phyloP scores from a whole-genome alignment of 139 green algal species.

The Bryopsis sp. region DNA sequence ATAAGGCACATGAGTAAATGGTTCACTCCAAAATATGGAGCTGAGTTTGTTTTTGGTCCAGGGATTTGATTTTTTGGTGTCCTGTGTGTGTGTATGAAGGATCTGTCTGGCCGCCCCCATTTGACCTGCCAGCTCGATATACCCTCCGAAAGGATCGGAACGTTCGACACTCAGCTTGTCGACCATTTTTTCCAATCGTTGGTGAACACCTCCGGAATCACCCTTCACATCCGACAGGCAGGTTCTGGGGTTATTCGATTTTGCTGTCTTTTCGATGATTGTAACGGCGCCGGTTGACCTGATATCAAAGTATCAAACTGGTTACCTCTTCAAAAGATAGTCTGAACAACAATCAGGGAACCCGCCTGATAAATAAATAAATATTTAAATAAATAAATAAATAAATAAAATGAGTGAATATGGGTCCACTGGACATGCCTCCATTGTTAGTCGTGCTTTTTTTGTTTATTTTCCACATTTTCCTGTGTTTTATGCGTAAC shows the following conservation, averaged over 20 bases:
- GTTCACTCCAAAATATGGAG: no score
- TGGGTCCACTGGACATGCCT: not conserved
- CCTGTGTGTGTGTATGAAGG: slow-evolving; percentile 40
- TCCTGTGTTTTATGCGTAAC: slow-evolving; percentile 1
- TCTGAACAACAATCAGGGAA: not conserved
- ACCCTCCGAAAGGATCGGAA: slow-evolving; percentile 83
- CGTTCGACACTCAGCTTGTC: slow-evolving; percentile 88
- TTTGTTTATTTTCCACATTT: not conserved
- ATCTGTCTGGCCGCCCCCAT: slow-evolving; percentile 88
- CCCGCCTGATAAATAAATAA: not conserved
- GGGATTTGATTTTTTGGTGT: not conserved
- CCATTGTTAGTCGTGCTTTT: not conserved
- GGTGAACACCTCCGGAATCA: slow-evolving; percentile 85
- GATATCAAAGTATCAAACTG: no score
- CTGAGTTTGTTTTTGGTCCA: not conserved
- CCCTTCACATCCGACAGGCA: slow-evolving; percentile 70
- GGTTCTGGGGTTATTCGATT: not conserved
- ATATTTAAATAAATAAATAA: not conserved
- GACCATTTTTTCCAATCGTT: slow-evolving; percentile 97
- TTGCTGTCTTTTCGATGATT: no score
- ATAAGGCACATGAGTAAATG: no score
- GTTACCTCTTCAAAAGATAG: not conserved
- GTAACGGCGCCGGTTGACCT: no score
- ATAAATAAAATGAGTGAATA: not conserved
- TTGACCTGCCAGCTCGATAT: slow-evolving; percentile 72